These are phyloP conservation scores for Eleusine coracana DNA, from an alignment of 176 grass and related monocot species.

Conservation along the genomic window DNA sequence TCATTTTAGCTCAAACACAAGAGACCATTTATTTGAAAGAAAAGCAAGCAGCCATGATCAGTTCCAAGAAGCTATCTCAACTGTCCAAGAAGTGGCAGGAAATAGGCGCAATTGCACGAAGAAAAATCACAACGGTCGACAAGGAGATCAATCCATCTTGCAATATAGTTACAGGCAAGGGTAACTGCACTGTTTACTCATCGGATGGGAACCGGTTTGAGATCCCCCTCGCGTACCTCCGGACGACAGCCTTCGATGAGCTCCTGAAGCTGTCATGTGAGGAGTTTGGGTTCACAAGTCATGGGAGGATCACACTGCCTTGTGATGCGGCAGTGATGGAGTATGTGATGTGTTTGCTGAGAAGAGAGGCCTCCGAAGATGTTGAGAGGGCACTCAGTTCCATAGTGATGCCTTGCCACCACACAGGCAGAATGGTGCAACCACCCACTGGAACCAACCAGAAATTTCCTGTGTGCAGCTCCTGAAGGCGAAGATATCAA, in stretches of 20 bases:
- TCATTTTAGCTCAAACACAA: conserved; percentile 24
- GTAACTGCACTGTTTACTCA: conserved; percentile 52
- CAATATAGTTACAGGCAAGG: conserved; percentile 56
- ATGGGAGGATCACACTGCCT: conserved; percentile 61
- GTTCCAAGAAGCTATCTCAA: conserved; percentile 61
- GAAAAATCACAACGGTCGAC: conserved; percentile 38
- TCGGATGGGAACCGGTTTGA: conserved; percentile 57
- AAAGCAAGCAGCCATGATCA: conserved; percentile 42
- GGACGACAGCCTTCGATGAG: conserved; percentile 51
- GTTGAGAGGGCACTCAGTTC: conserved; percentile 61
- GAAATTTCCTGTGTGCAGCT: conserved; percentile 42
- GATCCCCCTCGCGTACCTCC: conserved; percentile 53
- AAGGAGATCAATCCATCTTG: conserved; percentile 41
- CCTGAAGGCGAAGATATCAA: conserved; percentile 33
- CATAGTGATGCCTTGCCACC: conserved; percentile 50
- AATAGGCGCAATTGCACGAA: conserved; percentile 57
- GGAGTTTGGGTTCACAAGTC: conserved; percentile 54
- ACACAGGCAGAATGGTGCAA: conserved; percentile 35
- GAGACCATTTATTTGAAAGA: conserved; percentile 9
- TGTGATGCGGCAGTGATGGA: conserved; percentile 65
- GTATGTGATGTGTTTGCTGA: conserved; percentile 59
- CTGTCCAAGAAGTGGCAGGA: conserved; percentile 75
- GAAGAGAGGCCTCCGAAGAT: conserved; percentile 59
- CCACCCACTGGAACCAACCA: conserved; percentile 27
- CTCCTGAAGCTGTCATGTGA: conserved; percentile 63